Percentiles rank a stretch among this genome's conserved stretches.
Evolutionary conservation across 2,329 filamentous ascomycete genomes (phyloP).

Genomic region (Apiospora saccharicola): DNA sequence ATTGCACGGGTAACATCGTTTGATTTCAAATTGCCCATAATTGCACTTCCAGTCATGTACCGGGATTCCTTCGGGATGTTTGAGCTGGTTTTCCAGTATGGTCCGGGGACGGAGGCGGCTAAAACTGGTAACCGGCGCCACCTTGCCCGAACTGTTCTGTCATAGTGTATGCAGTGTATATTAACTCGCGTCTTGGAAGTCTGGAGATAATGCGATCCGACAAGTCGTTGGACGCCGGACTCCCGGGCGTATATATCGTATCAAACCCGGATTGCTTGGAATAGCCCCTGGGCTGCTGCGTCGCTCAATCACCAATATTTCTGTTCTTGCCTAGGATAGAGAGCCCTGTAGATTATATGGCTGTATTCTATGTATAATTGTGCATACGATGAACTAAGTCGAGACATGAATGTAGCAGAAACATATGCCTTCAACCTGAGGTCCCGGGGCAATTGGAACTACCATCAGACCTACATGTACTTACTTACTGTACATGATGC

Average conservation of each 20-base stretch:
- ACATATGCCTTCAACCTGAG: too few species aligned
- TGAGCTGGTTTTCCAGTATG: slow-evolving; percentile 31
- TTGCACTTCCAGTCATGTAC: background rate
- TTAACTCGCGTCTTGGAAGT: background rate
- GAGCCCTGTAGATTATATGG: too few species aligned
- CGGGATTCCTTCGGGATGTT: background rate
- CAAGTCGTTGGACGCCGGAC: background rate
- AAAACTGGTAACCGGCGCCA: slow-evolving; percentile 9
- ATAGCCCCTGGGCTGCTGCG: background rate
- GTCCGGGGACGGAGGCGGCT: slow-evolving; percentile 3
- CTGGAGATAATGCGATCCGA: background rate
- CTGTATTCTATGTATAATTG: too few species aligned
- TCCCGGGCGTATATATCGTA: background rate
- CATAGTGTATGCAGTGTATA: background rate
- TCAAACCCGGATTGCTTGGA: background rate
- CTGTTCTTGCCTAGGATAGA: too few species aligned
- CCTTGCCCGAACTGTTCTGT: slow-evolving; percentile 11
- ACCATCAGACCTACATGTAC: too few species aligned
- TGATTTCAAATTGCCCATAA: background rate
- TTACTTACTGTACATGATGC: too few species aligned
- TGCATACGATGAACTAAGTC: too few species aligned
- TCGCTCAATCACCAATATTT: too few species aligned
- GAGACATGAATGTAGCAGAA: too few species aligned
- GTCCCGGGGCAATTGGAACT: too few species aligned
- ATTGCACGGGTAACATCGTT: background rate